Evolutionary conservation across 805 yeast genomes (phyloP), one percentile per base, ranked within the genome.

Genomic region (Priceomyces haplophilus): DNA sequence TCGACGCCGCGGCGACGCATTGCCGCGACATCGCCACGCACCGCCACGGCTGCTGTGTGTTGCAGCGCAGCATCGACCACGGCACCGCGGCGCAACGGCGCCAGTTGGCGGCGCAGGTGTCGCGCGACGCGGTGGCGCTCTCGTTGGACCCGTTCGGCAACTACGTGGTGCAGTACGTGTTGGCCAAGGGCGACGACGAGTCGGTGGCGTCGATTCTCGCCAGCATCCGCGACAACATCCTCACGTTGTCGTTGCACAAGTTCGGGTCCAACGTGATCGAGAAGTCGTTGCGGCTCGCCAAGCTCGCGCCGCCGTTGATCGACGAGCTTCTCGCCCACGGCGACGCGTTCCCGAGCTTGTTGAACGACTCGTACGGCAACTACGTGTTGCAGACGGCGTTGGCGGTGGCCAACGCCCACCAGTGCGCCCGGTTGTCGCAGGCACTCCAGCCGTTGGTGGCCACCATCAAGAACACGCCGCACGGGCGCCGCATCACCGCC

Each of bases 1-100:
- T 88, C 60, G 93, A 89, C 57, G 85, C 96, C 13, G 93, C 93
- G 3, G 73, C 83, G 45, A 65, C 64, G 11, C 75, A 88, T 50
- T 84, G 93, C 49, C 74, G 82, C 30, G 84, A 81, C 44, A 88
- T 93, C 43, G 95, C 97, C 4, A 88, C 95, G 37, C 98, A 93
- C 58, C 79, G 97, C 57, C 98, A 93, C 59, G 99, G 98, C 5
- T 93, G 99, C 68, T 91, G 98, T 65, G 98, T 91, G 19, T 72
- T 91, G 44, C 99, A 91, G 67, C 78, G 98, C 54, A 90, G 98
- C 63, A 76, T 93, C 53, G 98, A 93, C 63, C 87, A 85, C 62
- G 97, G 98, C 3, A 77, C 82, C 17, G 65, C 67, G 3, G 72
- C 65, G 31, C 97, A 93, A 64, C 76, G 88, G 43, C 72, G 73